Evolutionary conservation across 108 stramenopile species (phyloP).

Genomic region (Cyclostephanos invisitatus): DNA sequence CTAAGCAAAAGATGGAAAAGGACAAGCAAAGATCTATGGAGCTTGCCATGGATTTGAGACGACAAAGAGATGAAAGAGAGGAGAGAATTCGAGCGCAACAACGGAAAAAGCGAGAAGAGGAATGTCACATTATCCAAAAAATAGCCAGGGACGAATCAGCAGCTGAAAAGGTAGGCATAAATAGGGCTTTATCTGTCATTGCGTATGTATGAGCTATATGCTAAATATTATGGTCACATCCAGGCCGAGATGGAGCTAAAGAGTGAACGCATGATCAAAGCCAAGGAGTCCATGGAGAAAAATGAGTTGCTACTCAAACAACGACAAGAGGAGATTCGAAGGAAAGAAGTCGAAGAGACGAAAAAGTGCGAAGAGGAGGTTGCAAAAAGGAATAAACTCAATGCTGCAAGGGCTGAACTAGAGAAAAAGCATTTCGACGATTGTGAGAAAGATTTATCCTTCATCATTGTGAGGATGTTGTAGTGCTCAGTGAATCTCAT

Average conservation of each 20-base stretch:
- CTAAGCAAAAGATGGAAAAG: slow-evolving; percentile 19
- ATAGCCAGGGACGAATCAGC: slow-evolving; percentile 39
- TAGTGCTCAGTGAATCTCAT: slow-evolving; percentile 1
- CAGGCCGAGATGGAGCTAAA: slow-evolving; percentile 35
- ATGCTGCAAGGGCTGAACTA: slow-evolving; percentile 49
- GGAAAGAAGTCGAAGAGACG: slow-evolving; percentile 43
- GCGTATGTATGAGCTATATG: not conserved
- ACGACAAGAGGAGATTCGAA: slow-evolving; percentile 35
- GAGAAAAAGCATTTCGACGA: slow-evolving; percentile 67
- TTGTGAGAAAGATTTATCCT: slow-evolving; percentile 21
- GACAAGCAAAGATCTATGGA: slow-evolving; percentile 21
- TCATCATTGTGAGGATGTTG: not conserved
- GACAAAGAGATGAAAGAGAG: slow-evolving; percentile 40
- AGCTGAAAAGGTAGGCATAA: slow-evolving; percentile 13
- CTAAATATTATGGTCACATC: not conserved
- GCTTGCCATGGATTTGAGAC: slow-evolving; percentile 33
- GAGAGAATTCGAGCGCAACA: slow-evolving; percentile 19
- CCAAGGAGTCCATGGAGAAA: slow-evolving; percentile 44
- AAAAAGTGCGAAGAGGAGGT: slow-evolving; percentile 51
- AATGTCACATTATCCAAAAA: slow-evolving; percentile 44
- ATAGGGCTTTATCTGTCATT: not conserved
- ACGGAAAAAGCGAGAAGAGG: slow-evolving; percentile 33
- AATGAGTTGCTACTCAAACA: slow-evolving; percentile 30
- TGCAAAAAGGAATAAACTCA: slow-evolving; percentile 51
- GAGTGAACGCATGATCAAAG: slow-evolving; percentile 30